Base-by-base conservation (phyloP, 352 stramenopile genomes). In the Pythium guiyangense region DNA sequence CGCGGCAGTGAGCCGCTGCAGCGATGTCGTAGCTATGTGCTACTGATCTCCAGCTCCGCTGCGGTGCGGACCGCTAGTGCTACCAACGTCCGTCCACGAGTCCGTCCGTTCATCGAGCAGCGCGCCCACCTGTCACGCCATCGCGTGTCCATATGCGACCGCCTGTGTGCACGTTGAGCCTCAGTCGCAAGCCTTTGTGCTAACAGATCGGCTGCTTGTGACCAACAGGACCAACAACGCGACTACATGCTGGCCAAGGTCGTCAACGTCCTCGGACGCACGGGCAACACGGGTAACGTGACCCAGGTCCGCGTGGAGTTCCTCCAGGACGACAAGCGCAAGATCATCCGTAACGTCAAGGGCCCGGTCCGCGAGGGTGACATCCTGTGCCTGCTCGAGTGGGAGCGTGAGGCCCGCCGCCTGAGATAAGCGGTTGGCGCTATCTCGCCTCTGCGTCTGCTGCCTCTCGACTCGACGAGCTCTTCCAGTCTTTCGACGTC, bases 271-370 rank as follows among this genome's bases (percentile, higher is more conserved):
- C 86, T 99, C 62, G 97, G 97, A 79, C 96, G 97, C 77, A 99
- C 97, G 60, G 97, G 97, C 73, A 99, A 99, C 94, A 99, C 97
- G 64, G 97, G 97, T 87, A 99, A 99, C 82, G 97, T 99, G 51
- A 99, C 97, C 66, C 97, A 99, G 74, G 91, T 98, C 50, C 96
- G 97, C 75, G 97, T 99, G 59, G 97, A 99, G 83, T 99, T 99
- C 83, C 91, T 99, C 68, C 96, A 99, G 79, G 94, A 98, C 69
- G 89, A 98, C 77, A 97, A 96, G 72, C 95, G 97, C 79, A 98
- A 94, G 70, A 99, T 99, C 83, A 98, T 99, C 70, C 90, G 97
- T 69, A 99, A 99, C 83, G 97, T 99, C 67, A 99, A 99, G 90
- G 97, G 97, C 75, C 97, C 96, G 52, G 96, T 99, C 54, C 90